Evolutionary conservation across 2,329 filamentous ascomycete genomes (phyloP), one percentile per base, ranked within the genome.

Genomic region (Tolypocladium cylindrosporum): DNA sequence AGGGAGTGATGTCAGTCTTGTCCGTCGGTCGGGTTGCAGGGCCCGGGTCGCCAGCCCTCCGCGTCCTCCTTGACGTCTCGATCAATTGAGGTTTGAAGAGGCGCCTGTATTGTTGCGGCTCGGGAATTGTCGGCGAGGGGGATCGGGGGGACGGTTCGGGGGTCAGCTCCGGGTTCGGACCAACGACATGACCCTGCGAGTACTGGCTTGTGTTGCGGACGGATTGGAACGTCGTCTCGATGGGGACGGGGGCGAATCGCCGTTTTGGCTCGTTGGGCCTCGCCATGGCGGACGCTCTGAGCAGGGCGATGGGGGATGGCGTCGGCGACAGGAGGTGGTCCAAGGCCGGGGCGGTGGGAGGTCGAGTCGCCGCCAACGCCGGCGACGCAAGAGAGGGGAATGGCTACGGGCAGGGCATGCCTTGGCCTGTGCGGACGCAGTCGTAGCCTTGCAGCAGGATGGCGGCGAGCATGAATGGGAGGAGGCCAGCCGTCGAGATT

Each of bases 61-160:
- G 84, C 40, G 85, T 85, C 56, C 91, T 81, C 65, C 85, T 84
- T 4, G 88, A 88, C 3, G 89, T 92, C 71, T 93, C 90, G 61
- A 96, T 86, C 57, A 96, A 77, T 66, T 93, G 87, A 14, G 91
- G 91, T 37, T 86, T 81, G 70, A 95, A 96, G 60, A 75, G 75
- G 61, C 79, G 77, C 36, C 64, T 75, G 67, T 50, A 75, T 70
- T 48, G 76, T 69, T 58, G 74, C 72, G 63, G 71, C 65, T 64
- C 75, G 72, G 50, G 74, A 71, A 2, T 76, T 31, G 58, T 60
- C 54, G 77, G 74, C 2, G 78, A 77, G 7, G 76, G 73, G 13
- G 78, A 77, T 57, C 77, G 78, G 48, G 80, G 79, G 54, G 79
- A 81, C 19, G 77, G 74, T 62, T 80, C 77, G 31, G 80, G 79